A percentile compares a stretch with the other conserved stretches of the same genome.
phyloP scores from a whole-genome alignment of 257 asterid species.

The Ilex aquifolium region DNA sequence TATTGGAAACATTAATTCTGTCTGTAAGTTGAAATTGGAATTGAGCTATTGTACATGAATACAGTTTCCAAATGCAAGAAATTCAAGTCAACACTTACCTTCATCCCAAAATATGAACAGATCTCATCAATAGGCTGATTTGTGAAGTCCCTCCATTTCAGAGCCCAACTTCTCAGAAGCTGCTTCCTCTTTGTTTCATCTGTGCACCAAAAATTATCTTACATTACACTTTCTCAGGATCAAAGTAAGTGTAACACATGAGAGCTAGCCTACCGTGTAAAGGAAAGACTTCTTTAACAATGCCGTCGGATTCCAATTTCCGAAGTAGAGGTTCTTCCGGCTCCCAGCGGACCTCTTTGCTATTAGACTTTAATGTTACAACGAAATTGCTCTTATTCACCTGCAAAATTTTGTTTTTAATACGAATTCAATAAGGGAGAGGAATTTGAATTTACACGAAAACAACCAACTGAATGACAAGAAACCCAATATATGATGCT shows the following conservation, averaged over 20 bases:
- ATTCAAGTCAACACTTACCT: slow-evolving; percentile 34
- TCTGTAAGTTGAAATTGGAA: too few species aligned
- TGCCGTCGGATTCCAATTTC: slow-evolving; percentile 49
- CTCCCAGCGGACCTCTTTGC: slow-evolving; percentile 50
- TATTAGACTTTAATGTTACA: slow-evolving; percentile 33
- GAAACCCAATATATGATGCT: too few species aligned
- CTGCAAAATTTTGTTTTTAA: slow-evolving; percentile 32
- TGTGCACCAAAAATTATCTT: slow-evolving; percentile 20
- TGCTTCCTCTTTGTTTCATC: slow-evolving; percentile 77
- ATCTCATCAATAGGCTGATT: slow-evolving; percentile 88
- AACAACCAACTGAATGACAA: too few species aligned
- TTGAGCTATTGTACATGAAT: too few species aligned
- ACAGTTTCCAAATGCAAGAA: not conserved
- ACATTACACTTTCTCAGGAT: slow-evolving; percentile 6
- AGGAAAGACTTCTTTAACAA: slow-evolving; percentile 82
- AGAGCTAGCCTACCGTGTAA: slow-evolving; percentile 59
- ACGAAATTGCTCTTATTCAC: slow-evolving; percentile 44
- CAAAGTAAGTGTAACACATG: slow-evolving; percentile 12
- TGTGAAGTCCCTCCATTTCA: slow-evolving; percentile 85
- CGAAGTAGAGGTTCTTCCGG: slow-evolving; percentile 58
- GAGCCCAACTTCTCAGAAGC: slow-evolving; percentile 90
- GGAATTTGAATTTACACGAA: not conserved
- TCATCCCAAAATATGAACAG: slow-evolving; percentile 76
- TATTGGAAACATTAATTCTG: too few species aligned
- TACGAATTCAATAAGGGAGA: slow-evolving; percentile 6